Conservation (phyloP, 179 eudicot genomes). For the Vitellaria paradoxa region DNA sequence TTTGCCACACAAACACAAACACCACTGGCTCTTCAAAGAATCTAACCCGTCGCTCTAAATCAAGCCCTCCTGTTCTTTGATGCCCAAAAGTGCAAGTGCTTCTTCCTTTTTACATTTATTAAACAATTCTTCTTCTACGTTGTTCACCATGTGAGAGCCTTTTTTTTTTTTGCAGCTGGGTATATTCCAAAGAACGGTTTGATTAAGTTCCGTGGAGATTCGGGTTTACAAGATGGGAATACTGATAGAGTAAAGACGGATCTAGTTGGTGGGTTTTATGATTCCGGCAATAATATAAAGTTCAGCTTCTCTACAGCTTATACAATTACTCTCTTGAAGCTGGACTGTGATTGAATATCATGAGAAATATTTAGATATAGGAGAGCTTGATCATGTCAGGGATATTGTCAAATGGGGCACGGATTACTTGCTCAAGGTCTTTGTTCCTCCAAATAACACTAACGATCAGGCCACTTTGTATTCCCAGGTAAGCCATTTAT, state of each 20-base stretch:
- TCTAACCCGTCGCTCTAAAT: conserved; percentile 18
- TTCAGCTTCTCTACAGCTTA: conserved; percentile 36
- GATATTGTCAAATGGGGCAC: conserved; percentile 34
- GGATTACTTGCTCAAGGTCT: conserved; percentile 30
- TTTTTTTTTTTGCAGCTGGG: conserved; percentile 23
- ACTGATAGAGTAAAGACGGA: conserved; percentile 6
- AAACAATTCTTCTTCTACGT: no score
- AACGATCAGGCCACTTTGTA: conserved; percentile 16
- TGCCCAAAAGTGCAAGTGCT: conserved; percentile 29
- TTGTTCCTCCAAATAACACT: conserved; percentile 21
- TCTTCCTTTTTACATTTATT: not conserved
- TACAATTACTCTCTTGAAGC: conserved; percentile 29
- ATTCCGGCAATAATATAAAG: conserved; percentile 33
- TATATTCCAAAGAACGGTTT: conserved; percentile 10
- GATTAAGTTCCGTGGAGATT: conserved; percentile 26
- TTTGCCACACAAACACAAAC: conserved; percentile 19
- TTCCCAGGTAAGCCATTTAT: conserved; percentile 34
- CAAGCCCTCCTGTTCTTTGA: conserved; percentile 39
- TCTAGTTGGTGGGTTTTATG: conserved; percentile 35
- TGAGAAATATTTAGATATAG: conserved; percentile 29
- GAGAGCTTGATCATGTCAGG: conserved; percentile 34
- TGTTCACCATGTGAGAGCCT: no score
- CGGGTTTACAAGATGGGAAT: conserved; percentile 33
- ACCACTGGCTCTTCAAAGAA: conserved; percentile 10
- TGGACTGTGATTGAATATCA: conserved; percentile 39